phyloP scores from a whole-genome alignment of 2,329 filamentous ascomycete genomes.

The Alternaria metachromatica region DNA sequence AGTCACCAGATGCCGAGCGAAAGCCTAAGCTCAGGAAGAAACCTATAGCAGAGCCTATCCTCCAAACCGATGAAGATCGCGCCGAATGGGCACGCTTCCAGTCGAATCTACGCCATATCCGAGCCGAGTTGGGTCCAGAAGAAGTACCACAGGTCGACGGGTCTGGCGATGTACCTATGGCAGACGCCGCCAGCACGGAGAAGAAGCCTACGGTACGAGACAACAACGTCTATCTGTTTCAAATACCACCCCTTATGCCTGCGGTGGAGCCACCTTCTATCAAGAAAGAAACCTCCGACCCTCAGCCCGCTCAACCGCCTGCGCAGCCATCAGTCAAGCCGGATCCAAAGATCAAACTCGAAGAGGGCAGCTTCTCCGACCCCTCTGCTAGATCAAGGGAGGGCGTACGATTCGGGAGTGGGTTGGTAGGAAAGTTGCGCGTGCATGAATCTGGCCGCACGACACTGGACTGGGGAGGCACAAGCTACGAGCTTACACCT shows the following conservation, averaged over 20 bases:
- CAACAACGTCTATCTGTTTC: conserved; percentile 67
- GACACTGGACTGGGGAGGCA: conserved; percentile 68
- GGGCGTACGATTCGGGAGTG: conserved; percentile 55
- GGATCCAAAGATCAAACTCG: conserved; percentile 38
- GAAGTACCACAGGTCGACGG: conserved; percentile 40
- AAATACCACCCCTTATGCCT: conserved; percentile 68
- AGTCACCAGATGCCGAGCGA: conserved; percentile 44
- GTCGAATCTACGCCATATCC: conserved; percentile 54
- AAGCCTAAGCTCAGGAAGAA: conserved; percentile 32
- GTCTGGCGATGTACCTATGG: conserved; percentile 53
- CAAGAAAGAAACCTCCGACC: conserved; percentile 38
- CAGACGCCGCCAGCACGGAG: conserved; percentile 22
- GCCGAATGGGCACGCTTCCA: conserved; percentile 59
- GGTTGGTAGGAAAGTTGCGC: conserved; percentile 66
- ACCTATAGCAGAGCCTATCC: conserved; percentile 46
- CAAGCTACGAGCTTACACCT: conserved; percentile 63
- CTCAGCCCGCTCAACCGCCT: conserved; percentile 16
- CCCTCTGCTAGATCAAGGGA: conserved; percentile 17
- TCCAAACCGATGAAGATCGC: conserved; percentile 61
- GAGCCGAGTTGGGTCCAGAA: conserved; percentile 55
- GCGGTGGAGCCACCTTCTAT: conserved; percentile 55
- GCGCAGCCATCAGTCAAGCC: conserved; percentile 19
- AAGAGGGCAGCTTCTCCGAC: conserved; percentile 37
- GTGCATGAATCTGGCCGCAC: conserved; percentile 68
- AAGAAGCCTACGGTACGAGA: conserved; percentile 48